Conservation (phyloP, 169 alveolate species). For the Plasmodium chabaudi region DNA sequence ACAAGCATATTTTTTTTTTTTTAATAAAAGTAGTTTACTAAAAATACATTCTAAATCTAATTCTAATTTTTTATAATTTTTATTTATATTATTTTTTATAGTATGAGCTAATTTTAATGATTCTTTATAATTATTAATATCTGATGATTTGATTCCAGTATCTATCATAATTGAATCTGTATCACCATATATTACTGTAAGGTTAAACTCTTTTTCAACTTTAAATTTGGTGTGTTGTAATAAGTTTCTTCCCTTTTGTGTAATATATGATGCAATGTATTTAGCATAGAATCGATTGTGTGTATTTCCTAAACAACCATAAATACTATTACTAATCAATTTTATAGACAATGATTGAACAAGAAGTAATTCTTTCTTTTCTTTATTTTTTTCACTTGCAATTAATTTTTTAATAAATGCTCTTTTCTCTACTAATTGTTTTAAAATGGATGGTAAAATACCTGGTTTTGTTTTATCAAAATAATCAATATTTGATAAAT, state of each 20-base stretch:
- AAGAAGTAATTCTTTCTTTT: conserved; percentile 89
- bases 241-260: conserved; percentile 90
- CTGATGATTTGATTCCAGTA: conserved; percentile 90
- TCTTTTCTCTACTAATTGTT: conserved; percentile 88
- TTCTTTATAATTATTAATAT: conserved; percentile 84
- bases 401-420: conserved; percentile 79
- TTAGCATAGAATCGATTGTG: conserved; percentile 97
- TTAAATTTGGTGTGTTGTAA: conserved; percentile 92
- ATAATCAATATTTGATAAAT: conserved; percentile 68
- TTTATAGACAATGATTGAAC: conserved; percentile 97
- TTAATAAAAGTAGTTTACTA: conserved; percentile 94
- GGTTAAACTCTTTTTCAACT: conserved; percentile 92
- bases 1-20: conserved; percentile 99
- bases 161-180: conserved; percentile 99
- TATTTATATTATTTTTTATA: conserved; percentile 92
- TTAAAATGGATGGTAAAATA: conserved; percentile 91
- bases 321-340: conserved; percentile 98
- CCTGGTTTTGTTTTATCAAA: conserved; percentile 82
- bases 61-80: conserved; percentile 95
- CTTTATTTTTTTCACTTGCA: conserved; percentile 86
- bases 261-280: conserved; percentile 98
- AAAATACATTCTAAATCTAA: conserved; percentile 98
- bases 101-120: conserved; percentile 92
- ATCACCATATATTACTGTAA: conserved; percentile 99
- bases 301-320: conserved; percentile 99